phyloP scores from a whole-genome alignment of 345 rosid species.

The Linum trigynum region DNA sequence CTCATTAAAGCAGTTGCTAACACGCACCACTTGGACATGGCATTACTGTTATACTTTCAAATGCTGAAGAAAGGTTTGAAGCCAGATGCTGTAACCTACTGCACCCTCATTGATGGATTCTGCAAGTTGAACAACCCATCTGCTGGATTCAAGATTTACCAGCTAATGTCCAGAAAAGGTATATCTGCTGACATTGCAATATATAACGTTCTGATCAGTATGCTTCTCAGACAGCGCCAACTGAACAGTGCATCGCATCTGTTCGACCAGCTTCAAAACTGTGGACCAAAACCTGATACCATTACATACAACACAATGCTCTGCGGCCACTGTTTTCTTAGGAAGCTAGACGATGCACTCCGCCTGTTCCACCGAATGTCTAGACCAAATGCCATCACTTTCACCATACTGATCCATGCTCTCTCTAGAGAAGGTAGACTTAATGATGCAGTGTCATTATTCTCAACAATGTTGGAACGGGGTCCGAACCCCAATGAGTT shows the following conservation, averaged over 20 bases:
- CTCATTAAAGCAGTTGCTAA: constrained; percentile 19
- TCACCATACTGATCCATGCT: constrained; percentile 42
- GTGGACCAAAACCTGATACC: constrained; percentile 35
- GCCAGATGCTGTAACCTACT: constrained; percentile 36
- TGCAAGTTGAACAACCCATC: constrained; percentile 29
- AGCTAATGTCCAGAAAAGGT: constrained; percentile 31
- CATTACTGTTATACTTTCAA: constrained; percentile 31
- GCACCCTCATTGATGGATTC: constrained; percentile 37
- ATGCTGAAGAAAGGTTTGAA: constrained; percentile 38
- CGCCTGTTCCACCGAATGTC: constrained; percentile 28
- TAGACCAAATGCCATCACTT: constrained; percentile 34
- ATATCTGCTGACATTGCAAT: constrained; percentile 30
- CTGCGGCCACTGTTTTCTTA: constrained; percentile 34
- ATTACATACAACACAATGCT: constrained; percentile 45
- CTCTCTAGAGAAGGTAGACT: constrained; percentile 35
- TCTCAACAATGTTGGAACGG: constrained; percentile 28
- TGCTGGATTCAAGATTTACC: constrained; percentile 31
- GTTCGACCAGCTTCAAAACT: constrained; percentile 21
- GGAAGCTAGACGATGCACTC: constrained; percentile 33
- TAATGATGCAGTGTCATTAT: constrained; percentile 33
- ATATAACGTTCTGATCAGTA: constrained; percentile 36
- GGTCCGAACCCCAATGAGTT: constrained; percentile 36
- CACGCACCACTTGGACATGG: constrained; percentile 21
- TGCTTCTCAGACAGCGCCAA: constrained; percentile 19
- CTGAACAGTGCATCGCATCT: constrained; percentile 21